Base-by-base conservation (phyloP, 164 flowering plant genomes). In the Malania oleifera region DNA sequence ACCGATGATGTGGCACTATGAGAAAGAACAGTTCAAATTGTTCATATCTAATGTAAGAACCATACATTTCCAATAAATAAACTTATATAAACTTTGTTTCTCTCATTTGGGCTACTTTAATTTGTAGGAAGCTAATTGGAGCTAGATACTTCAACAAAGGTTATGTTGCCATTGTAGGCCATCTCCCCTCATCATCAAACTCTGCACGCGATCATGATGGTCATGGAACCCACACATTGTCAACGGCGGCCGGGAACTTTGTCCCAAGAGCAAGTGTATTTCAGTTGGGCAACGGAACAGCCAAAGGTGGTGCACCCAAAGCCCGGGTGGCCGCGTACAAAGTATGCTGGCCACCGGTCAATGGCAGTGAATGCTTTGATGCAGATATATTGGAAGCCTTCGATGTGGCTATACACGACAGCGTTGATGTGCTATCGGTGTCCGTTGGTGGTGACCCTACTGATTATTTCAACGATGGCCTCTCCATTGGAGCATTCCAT, bases 401-500 rank as follows among this genome's bases (percentile, higher is more conserved):
- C 31, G 85, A 80, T 9, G 26, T 19, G 0, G 85, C 86, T 20
- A 78, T 84, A 9, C 62, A 71, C 1, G 86, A 84, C 27, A 77
- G 79, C 0, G 85, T 79, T 17, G 80, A 80, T 57, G 76, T 80
- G 22, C 13, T 80, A 29, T 80, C 85, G 0, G 62, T 73, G 0
- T 83, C 88, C 0, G 59, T 81, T 10, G 85, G 88, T 37, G 72
- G 72, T 1, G 39, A 28, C 0, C 52, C 82, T 8, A 1, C 4
- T 17, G 67, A 64, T 46, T 84, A 76, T 61, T 63, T 75, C 44
- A 17, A 44, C 0, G 85, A 79, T 53, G 73, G 70, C 8, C 14
- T 77, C 15, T 56, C 83, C 1, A 73, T 80, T 19, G 89, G 83
- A 1, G 44, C 89, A 1, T 84, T 84, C 43, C 84, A 80, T 53